These are phyloP conservation scores for Aspergillus unguis DNA, from an alignment of 2,329 filamentous ascomycete genomes.

Conservation along the genomic window DNA sequence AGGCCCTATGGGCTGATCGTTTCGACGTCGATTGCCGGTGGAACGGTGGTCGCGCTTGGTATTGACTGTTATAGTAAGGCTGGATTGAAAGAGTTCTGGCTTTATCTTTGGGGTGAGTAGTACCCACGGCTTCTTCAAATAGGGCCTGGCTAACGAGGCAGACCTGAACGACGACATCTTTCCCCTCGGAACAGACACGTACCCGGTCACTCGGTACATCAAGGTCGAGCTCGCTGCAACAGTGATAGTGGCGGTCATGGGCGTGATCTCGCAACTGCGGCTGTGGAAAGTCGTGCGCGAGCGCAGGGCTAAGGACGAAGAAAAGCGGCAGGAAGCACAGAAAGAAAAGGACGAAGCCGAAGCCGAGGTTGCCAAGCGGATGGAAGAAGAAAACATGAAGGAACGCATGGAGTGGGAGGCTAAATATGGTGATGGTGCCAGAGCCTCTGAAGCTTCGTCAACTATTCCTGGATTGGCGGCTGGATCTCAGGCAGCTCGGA, in stretches of 20 bases:
- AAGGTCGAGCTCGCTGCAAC: constrained; percentile 78
- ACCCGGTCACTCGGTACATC: constrained; percentile 82
- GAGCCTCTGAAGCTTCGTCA: constrained; percentile 18
- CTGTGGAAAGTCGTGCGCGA: constrained; percentile 76
- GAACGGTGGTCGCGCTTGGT: constrained; percentile 74
- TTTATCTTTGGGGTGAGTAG: constrained; percentile 73
- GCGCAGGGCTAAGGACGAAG: constrained; percentile 46
- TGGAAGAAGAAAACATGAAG: constrained; percentile 45
- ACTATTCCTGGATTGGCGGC: constrained; percentile 25
- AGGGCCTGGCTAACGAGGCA: constrained; percentile 25
- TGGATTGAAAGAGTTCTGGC: constrained; percentile 95
- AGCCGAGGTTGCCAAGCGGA: constrained; percentile 63
- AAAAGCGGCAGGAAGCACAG: constrained; percentile 49
- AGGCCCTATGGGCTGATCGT: constrained; percentile 73
- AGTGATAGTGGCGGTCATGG: constrained; percentile 69
- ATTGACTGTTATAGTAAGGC: constrained; percentile 87
- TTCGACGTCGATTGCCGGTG: constrained; percentile 75
- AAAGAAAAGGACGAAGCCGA: constrained; percentile 63
- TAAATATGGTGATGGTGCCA: constrained; percentile 60
- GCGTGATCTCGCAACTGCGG: constrained; percentile 78
- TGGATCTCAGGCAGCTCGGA: constrained; percentile 9
- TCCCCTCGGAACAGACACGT: constrained; percentile 70
- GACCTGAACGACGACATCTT: constrained; percentile 75
- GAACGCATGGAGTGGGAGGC: constrained; percentile 67
- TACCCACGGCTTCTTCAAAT: too few species aligned